A percentile compares a stretch with the other conserved stretches of the same genome.
phyloP scores from a whole-genome alignment of 1,284 basidiomycete species.

The Grifola frondosa region DNA sequence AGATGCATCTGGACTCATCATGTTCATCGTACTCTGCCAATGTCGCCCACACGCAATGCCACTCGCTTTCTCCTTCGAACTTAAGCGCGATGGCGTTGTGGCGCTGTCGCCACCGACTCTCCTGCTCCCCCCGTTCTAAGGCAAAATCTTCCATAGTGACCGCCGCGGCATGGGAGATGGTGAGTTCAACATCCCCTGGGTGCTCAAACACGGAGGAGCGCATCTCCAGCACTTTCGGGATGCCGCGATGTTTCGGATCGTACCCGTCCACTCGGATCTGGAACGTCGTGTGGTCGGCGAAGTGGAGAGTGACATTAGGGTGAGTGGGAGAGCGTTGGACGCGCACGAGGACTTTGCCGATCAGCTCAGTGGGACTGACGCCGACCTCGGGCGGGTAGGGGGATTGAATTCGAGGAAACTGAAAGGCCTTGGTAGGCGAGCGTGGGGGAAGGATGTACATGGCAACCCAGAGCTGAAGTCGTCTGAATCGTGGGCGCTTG shows the following conservation, averaged over 20 bases:
- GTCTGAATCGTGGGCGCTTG: too few relatives aligned
- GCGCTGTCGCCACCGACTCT: conserved; percentile 52
- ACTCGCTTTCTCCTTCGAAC: conserved; percentile 42
- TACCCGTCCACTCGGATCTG: conserved; percentile 65
- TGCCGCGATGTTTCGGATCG: conserved; percentile 50
- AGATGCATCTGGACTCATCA: conserved; percentile 41
- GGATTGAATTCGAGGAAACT: too few relatives aligned
- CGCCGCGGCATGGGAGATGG: conserved; percentile 52
- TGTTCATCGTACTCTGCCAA: conserved; percentile 48
- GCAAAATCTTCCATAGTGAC: conserved; percentile 59
- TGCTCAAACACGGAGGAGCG: conserved; percentile 45
- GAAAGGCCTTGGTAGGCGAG: too few relatives aligned
- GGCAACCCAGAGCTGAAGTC: too few relatives aligned
- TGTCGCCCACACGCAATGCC: conserved; percentile 66
- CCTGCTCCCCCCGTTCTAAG: conserved; percentile 38
- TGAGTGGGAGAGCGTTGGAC: conserved; percentile 53
- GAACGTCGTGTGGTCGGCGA: conserved; percentile 51
- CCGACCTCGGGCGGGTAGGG: conserved; percentile 33
- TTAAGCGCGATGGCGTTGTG: conserved; percentile 52
- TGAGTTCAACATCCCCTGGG: conserved; percentile 37
- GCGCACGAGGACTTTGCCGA: conserved; percentile 51
- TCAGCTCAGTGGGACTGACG: conserved; percentile 45
- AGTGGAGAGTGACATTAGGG: conserved; percentile 55
- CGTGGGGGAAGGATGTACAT: too few relatives aligned
- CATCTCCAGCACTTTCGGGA: conserved; percentile 61